Base-by-base conservation (phyloP, 805 yeast species). In the Saccharomyces jurei region DNA sequence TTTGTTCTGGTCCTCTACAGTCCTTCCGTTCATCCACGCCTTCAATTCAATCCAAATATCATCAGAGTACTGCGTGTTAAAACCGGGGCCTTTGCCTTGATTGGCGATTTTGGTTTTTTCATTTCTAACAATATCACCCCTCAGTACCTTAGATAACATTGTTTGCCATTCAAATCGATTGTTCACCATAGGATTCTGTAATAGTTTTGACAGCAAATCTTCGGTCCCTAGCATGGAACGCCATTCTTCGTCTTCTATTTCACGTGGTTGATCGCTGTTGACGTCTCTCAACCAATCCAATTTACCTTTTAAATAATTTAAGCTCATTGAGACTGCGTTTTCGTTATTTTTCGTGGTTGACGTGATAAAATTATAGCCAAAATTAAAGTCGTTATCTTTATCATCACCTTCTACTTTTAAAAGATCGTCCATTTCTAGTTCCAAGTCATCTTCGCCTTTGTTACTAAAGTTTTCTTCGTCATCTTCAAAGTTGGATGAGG, bases 151-250 rank as follows among this genome's bases (percentile, higher is more conserved):
- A 14, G 86, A 80, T 51, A 91, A 76, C 96, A 92, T 88, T 0
- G 90, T 81, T 70, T 91, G 97, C 98, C 98, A 91, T 70, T 89
- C 96, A 11, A 90, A 74, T 50, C 97, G 77, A 65, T 89, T 96
- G 14, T 82, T 63, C 10, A 84, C 82, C 47, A 64, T 62, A n/a
- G 72, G 68, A 52, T 71, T 70, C 8, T 70, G 58, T n/a, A 63
- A 55, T 13, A 66, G 53, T 17, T 59, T 59, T 6, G 63, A 55
- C 25, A 49, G 51, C 36, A 49, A 52, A 50, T 54, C 54, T 29
- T 49, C 63, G 46, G 56, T 60, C 25, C 58, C 54, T 54, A 52
- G 22, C 13, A 36, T 36, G 44, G 22, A 36, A 36, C 8, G 22
- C 44, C 44, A 36, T 9, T 36, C 44, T 2, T 36, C 44, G 22